Percentiles rank a stretch among this genome's conserved stretches.
Evolutionary conservation across 1,284 basidiomycete species (phyloP).

Genomic region (Neonothopanus nambi): DNA sequence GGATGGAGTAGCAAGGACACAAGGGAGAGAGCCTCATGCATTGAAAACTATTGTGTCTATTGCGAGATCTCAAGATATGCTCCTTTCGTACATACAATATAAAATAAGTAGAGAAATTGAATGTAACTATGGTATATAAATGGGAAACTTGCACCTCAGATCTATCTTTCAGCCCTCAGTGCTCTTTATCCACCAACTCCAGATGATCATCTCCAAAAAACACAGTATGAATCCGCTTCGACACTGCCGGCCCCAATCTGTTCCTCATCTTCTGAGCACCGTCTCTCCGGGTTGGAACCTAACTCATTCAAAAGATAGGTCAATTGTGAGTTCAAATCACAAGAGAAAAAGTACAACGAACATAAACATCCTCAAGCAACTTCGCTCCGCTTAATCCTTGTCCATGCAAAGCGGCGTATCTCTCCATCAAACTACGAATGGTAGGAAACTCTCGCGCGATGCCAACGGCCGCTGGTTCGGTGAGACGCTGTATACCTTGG

Average conservation of each 20-base stretch:
- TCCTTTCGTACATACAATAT: no score
- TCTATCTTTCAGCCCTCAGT: no score
- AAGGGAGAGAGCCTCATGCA: no score
- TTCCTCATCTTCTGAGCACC: background rate
- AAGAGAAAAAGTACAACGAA: background rate
- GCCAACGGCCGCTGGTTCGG: constrained; percentile 10
- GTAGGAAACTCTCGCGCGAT: constrained; percentile 17
- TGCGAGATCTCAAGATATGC: no score
- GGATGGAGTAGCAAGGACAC: no score
- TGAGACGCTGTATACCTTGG: constrained; percentile 19
- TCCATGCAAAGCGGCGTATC: constrained; percentile 15
- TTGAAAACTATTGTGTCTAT: no score
- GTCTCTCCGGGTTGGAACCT: constrained; percentile 1
- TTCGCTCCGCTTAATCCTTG: background rate
- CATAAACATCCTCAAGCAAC: background rate
- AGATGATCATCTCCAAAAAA: constrained; percentile 1
- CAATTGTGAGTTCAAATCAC: background rate
- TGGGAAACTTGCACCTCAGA: no score
- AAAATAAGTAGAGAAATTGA: no score
- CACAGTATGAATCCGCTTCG: constrained; percentile 9
- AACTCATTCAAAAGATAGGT: no score
- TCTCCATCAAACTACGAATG: constrained; percentile 11
- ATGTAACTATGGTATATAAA: no score
- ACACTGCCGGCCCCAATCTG: constrained; percentile 6
- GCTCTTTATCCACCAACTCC: constrained; percentile 7